phyloP scores from a whole-genome alignment of 345 rosid genomes.

The Barbarea vulgaris region DNA sequence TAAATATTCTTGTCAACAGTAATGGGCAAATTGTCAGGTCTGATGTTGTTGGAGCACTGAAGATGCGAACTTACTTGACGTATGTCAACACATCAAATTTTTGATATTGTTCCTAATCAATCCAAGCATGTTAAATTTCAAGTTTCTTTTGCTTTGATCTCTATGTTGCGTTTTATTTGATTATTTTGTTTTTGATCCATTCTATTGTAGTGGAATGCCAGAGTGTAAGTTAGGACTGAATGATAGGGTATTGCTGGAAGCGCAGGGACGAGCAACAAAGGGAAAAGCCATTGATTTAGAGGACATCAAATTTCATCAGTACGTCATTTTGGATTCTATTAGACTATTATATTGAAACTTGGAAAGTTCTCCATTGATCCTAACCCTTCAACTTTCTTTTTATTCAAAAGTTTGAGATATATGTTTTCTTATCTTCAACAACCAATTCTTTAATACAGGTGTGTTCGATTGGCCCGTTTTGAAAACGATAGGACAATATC shows the following conservation, averaged over 20 bases:
- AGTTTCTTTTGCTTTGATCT: not conserved
- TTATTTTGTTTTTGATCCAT: not conserved
- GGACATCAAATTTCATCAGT: conserved; percentile 99
- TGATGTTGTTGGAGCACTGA: conserved; percentile 96
- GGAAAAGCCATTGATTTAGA: conserved; percentile 97
- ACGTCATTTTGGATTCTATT: conserved; percentile 27
- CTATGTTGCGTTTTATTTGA: conserved; percentile 12
- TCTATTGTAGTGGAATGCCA: conserved; percentile 82
- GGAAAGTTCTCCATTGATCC: not conserved
- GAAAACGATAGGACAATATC: conserved; percentile 97
- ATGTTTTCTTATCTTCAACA: not conserved
- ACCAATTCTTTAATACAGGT: conserved; percentile 48
- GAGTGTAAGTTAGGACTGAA: conserved; percentile 98
- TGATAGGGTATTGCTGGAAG: conserved; percentile 92
- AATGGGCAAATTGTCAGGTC: conserved; percentile 93
- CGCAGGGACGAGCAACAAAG: conserved; percentile 91
- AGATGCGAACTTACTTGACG: conserved; percentile 98
- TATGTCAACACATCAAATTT: conserved; percentile 34
- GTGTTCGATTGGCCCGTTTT: conserved; percentile 95
- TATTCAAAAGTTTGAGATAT: not conserved
- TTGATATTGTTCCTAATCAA: not conserved
- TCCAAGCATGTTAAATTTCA: not conserved
- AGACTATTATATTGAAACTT: not conserved
- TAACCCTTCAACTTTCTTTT: not conserved
- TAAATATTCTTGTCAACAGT: conserved; percentile 94